phyloP scores from a whole-genome alignment of 768 basidiomycete species.

The Collybiopsis luxurians region DNA sequence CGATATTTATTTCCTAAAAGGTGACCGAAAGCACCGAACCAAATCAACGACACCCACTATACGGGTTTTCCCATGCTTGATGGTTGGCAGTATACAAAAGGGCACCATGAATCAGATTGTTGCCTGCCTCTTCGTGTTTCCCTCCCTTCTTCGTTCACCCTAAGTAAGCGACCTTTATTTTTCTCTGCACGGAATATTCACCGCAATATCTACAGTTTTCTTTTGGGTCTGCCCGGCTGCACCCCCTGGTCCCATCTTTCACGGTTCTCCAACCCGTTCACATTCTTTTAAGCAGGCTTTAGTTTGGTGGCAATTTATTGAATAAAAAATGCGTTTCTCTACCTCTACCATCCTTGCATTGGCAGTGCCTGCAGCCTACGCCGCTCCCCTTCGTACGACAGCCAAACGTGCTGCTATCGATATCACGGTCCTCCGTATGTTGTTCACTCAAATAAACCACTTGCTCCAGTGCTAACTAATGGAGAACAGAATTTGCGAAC shows the following conservation, averaged over 20 bases:
- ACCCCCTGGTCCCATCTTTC: conserved; percentile 48
- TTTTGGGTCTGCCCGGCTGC: conserved; percentile 74
- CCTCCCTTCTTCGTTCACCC: conserved; percentile 6
- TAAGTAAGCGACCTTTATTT: background rate
- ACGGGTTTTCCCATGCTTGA: conserved; percentile 1
- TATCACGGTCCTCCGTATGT: conserved; percentile 61
- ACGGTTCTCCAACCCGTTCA: conserved; percentile 32
- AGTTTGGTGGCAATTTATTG: conserved; percentile 28
- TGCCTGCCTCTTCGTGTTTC: background rate
- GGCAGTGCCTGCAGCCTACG: conserved; percentile 42
- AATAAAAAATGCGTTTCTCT: conserved; percentile 47
- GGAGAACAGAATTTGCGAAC: conserved; percentile 62
- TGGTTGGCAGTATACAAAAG: background rate
- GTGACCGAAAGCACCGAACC: background rate
- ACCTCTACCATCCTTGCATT: conserved; percentile 40
- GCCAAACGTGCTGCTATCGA: conserved; percentile 41
- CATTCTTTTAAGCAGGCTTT: conserved; percentile 44
- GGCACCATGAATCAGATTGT: background rate
- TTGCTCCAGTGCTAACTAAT: background rate
- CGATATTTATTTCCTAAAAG: background rate
- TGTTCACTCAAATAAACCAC: background rate
- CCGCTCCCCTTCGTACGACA: conserved; percentile 38
- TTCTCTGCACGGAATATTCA: background rate
- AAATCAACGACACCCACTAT: background rate
- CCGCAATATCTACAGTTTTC: conserved; percentile 28